phyloP scores from a whole-genome alignment of 2,329 filamentous ascomycete genomes.

The Clonostachys solani region DNA sequence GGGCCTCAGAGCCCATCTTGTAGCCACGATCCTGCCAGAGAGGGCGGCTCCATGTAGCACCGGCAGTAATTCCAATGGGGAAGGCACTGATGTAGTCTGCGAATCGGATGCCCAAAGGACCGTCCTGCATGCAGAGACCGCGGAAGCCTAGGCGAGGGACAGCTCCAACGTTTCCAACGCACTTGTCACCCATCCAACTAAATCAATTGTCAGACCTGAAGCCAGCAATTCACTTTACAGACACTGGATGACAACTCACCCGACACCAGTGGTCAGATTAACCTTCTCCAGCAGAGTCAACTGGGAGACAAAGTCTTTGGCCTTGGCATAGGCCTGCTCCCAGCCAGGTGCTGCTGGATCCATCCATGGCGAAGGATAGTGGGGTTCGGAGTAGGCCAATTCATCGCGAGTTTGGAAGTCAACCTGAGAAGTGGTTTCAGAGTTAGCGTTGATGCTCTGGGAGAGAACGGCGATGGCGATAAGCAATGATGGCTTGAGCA shows the following conservation, averaged over 20 bases:
- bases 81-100: conserved; percentile 81
- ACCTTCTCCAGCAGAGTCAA: conserved; percentile 86
- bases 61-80: conserved; percentile 71
- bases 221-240: background rate
- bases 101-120: conserved; percentile 74
- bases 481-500: background rate
- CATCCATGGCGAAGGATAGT: conserved; percentile 87
- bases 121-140: conserved; percentile 81
- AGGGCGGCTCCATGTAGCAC: conserved; percentile 74
- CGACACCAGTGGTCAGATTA: conserved; percentile 87
- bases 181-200: conserved; percentile 55
- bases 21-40: conserved; percentile 54
- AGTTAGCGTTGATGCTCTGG: conserved; percentile 10
- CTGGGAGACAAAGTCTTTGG: conserved; percentile 74
- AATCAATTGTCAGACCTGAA: conserved; percentile 14
- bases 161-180: conserved; percentile 72
- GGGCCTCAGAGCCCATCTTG: conserved; percentile 57
- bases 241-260: conserved; percentile 45
- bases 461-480: background rate
- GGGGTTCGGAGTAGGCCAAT: conserved; percentile 47
- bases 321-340: conserved; percentile 71
- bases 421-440: conserved; percentile 9
- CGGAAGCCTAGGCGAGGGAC: conserved; percentile 67
- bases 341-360: conserved; percentile 67
- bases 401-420: conserved; percentile 5